A percentile compares a stretch with the other conserved stretches of the same genome.
Conservation (phyloP, 2,329 filamentous ascomycete species). For the Pseudophaeomoniella oleicola region DNA sequence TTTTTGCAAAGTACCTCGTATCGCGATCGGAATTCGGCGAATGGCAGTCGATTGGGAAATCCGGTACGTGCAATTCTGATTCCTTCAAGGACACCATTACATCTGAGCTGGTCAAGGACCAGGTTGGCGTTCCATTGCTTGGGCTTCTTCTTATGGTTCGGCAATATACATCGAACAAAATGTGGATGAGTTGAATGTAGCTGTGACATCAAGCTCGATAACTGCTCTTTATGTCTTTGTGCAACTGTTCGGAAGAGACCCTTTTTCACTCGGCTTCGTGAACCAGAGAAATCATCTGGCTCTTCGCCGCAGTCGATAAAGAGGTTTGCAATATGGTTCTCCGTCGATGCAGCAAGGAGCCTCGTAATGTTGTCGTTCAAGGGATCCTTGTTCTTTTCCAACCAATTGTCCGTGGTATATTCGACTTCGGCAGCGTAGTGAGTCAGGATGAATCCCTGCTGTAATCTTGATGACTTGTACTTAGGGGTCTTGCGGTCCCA, state of each 20-base stretch:
- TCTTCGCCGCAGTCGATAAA: slow-evolving; percentile 78
- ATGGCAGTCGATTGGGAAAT: slow-evolving; percentile 85
- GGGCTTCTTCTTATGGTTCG: slow-evolving; percentile 92
- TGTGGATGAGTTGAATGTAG: slow-evolving; percentile 94
- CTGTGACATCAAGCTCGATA: slow-evolving; percentile 91
- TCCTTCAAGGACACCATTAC: slow-evolving; percentile 97
- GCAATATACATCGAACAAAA: slow-evolving; percentile 93
- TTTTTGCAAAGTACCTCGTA: slow-evolving; percentile 87
- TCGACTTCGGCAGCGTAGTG: slow-evolving; percentile 98
- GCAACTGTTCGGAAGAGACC: slow-evolving; percentile 93
- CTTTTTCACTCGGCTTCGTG: slow-evolving; percentile 78
- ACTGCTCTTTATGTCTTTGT: slow-evolving; percentile 91
- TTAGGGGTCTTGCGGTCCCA: slow-evolving; percentile 96
- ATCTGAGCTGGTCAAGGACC: slow-evolving; percentile 94
- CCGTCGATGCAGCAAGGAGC: slow-evolving; percentile 65
- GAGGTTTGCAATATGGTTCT: slow-evolving; percentile 69
- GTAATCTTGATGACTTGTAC: slow-evolving; percentile 75
- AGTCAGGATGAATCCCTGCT: slow-evolving; percentile 86
- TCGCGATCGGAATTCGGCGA: slow-evolving; percentile 84
- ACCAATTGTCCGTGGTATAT: slow-evolving; percentile 86
- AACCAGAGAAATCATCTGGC: slow-evolving; percentile 57
- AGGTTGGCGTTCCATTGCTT: slow-evolving; percentile 84
- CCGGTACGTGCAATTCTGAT: slow-evolving; percentile 94
- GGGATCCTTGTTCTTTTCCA: slow-evolving; percentile 98
- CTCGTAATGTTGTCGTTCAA: slow-evolving; percentile 93